Percentiles rank a stretch among this genome's conserved stretches.
Evolutionary conservation across 352 stramenopile genomes (phyloP).

Genomic region (Globisporangium barbulae): DNA sequence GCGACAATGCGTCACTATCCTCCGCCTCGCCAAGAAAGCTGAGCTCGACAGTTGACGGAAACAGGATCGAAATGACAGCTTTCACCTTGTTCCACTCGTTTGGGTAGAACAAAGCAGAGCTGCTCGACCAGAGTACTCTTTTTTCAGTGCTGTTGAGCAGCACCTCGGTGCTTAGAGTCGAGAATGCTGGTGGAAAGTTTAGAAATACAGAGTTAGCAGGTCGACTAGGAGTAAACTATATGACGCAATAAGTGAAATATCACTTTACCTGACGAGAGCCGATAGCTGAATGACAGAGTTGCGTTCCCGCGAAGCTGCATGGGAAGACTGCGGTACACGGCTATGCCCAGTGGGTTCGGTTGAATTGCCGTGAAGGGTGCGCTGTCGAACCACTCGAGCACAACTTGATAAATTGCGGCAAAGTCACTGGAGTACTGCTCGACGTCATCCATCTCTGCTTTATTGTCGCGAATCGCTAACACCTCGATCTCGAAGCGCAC

Average conservation of each 20-base stretch:
- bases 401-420: conserved; percentile 18
- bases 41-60: conserved; percentile 24
- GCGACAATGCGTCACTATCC: conserved; percentile 28
- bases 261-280: conserved; percentile 30
- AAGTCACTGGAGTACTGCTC: conserved; percentile 16
- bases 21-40: conserved; percentile 29
- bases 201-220: conserved; percentile 5
- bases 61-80: conserved; percentile 18
- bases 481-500: conserved; percentile 24
- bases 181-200: conserved; percentile 27
- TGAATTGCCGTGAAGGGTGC: conserved; percentile 10
- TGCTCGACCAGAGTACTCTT: conserved; percentile 35
- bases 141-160: conserved; percentile 26
- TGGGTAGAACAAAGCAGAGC: conserved; percentile 2
- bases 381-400: conserved; percentile 27
- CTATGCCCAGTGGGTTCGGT: conserved; percentile 2
- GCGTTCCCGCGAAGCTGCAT: conserved; percentile 21
- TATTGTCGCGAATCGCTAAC: conserved; percentile 5
- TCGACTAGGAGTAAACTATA: neutral
- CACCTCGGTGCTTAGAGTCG: conserved; percentile 28
- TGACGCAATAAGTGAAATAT: neutral
- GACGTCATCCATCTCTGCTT: conserved; percentile 10
- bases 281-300: conserved; percentile 32
- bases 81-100: conserved; percentile 32
- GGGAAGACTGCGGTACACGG: conserved; percentile 29